phyloP scores from a whole-genome alignment of 2,329 filamentous ascomycete genomes.

The Penicillium sp. region DNA sequence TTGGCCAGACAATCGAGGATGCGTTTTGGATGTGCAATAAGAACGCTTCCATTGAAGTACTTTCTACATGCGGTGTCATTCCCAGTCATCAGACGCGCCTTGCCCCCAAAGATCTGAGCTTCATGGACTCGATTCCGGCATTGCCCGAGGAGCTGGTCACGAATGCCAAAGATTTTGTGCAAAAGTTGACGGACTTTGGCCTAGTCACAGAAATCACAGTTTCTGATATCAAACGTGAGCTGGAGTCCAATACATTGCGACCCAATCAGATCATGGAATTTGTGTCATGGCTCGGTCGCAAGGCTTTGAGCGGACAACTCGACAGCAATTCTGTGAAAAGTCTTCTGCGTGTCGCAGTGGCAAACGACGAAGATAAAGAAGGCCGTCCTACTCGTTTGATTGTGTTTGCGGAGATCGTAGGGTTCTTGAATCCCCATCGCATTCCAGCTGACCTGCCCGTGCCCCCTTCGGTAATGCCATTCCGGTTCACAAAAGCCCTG shows the following conservation, averaged over 20 bases:
- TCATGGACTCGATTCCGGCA: slow-evolving; percentile 86
- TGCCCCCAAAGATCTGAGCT: slow-evolving; percentile 69
- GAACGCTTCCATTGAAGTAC: slow-evolving; percentile 79
- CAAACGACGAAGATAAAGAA: slow-evolving; percentile 58
- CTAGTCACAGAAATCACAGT: slow-evolving; percentile 86
- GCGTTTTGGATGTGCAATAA: slow-evolving; percentile 93
- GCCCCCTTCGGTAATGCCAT: slow-evolving; percentile 79
- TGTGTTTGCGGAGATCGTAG: slow-evolving; percentile 71
- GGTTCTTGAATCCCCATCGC: slow-evolving; percentile 73
- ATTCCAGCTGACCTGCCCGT: slow-evolving; percentile 81
- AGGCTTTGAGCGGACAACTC: slow-evolving; percentile 70
- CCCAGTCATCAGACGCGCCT: slow-evolving; percentile 82
- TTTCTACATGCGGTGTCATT: slow-evolving; percentile 84
- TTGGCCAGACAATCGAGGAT: slow-evolving; percentile 87
- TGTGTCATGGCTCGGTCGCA: slow-evolving; percentile 77
- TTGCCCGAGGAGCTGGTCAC: slow-evolving; percentile 75
- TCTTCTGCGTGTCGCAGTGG: slow-evolving; percentile 71
- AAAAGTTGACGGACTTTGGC: slow-evolving; percentile 78
- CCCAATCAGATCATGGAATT: slow-evolving; percentile 80
- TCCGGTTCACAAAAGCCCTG: slow-evolving; percentile 75
- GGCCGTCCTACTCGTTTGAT: slow-evolving; percentile 70
- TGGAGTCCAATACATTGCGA: slow-evolving; percentile 78
- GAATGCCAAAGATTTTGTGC: slow-evolving; percentile 70
- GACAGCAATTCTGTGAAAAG: slow-evolving; percentile 67
- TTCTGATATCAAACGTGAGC: slow-evolving; percentile 78